phyloP scores from a whole-genome alignment of 129 eudicot species.

The Lonicera japonica region DNA sequence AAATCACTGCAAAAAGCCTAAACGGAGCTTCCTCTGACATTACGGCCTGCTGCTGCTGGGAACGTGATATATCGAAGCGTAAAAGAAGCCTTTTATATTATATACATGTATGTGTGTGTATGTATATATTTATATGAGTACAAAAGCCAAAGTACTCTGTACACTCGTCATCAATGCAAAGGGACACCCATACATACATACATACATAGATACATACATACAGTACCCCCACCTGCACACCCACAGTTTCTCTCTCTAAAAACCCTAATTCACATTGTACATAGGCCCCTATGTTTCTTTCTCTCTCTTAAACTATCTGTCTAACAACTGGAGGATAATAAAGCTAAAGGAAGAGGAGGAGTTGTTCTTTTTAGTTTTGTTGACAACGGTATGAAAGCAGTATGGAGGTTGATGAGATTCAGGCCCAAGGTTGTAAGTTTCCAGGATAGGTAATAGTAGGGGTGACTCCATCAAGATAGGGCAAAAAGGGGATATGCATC shows the following conservation, averaged over 20 bases:
- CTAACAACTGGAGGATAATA: conserved; percentile 13
- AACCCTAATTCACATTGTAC: conserved; percentile 8
- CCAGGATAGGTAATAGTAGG: conserved; percentile 38
- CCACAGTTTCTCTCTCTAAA: conserved; percentile 10
- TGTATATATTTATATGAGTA: not conserved
- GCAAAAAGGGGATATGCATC: conserved; percentile 16
- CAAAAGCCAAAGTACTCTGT: conserved; percentile 46
- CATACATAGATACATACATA: no score
- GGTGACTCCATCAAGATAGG: conserved; percentile 14
- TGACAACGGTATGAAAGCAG: conserved; percentile 53
- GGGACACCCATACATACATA: conserved; percentile 26
- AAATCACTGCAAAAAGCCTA: conserved; percentile 35
- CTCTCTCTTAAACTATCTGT: conserved; percentile 17
- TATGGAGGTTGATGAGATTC: conserved; percentile 82
- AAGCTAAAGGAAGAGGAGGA: conserved; percentile 28
- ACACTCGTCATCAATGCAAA: conserved; percentile 69
- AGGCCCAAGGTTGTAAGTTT: conserved; percentile 45
- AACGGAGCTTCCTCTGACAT: conserved; percentile 8
- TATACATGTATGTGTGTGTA: not conserved
- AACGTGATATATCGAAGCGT: conserved; percentile 20
- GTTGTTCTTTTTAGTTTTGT: not conserved
- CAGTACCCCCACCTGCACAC: conserved; percentile 16
- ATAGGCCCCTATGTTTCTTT: conserved; percentile 7
- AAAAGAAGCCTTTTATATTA: not conserved
- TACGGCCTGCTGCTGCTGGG: conserved; percentile 7